Evolutionary conservation across 306 rosid species (phyloP), one percentile per base, ranked within the genome.

Genomic region (Glycine latifolia): DNA sequence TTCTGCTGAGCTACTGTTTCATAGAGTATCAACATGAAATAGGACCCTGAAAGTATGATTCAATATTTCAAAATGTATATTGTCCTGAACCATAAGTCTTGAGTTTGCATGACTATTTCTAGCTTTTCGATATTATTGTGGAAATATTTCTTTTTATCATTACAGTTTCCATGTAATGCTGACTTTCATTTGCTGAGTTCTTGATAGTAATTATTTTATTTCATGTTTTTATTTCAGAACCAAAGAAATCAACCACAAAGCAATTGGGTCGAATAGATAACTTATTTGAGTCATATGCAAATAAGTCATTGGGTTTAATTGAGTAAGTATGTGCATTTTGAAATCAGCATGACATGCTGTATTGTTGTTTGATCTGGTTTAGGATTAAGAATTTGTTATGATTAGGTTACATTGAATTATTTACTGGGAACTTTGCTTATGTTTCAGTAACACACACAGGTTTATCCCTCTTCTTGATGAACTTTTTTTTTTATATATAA

Each of bases 271-370:
- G 71, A n/a, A 87, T 85, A 14, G 88, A 80, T 65, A 54, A 53
- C 4, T 75, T 91, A n/a, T 91, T 88, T 62, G 88, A 77, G 3
- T 58, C 73, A 17, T 91, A 91, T 4, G 76, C 86, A 31, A 89
- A 91, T 76, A 76, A 83, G 82, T 73, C 87, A 10, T 5, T 82
- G 47, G 86, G 78, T 55, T 67, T 85, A 86, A 88, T 91, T 83
- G 95, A 91, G 95, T 91, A 88, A 91, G 91, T 86, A 44, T 81
- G 7, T 56, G 15, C 54, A 44, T 10, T 16, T 63, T 85, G 67
- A 69, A 80, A 72, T 58, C 16, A 52, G 62, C 54, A 53, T 70
- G 66, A 15, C 72, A 20, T 71, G 69, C 39, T 65, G 63, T 71
- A 26, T 75, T 62, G 39, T 58, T 8, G 10, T 80, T 43, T 60